A percentile compares a stretch with the other conserved stretches of the same genome.
Evolutionary conservation across 2,329 filamentous ascomycete species (phyloP).

Genomic region (Cucurbitaria berberidis): DNA sequence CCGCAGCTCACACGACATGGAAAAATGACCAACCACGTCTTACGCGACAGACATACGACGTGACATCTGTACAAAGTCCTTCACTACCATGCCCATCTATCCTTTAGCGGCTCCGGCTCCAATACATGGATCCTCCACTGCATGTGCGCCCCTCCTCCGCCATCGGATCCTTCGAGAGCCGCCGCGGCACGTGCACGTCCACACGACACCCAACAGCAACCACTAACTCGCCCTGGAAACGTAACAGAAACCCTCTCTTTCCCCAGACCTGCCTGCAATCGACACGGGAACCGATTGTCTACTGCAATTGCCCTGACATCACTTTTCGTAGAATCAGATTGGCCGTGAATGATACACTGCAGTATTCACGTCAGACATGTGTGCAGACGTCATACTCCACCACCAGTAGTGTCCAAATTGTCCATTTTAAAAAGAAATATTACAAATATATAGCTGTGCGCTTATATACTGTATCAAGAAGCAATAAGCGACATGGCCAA

Average conservation of each 20-base stretch:
- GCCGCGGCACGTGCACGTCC: slow-evolving; percentile 8
- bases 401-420: too few species aligned
- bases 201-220: slow-evolving; percentile 23
- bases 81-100: not conserved
- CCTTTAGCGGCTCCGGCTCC: not conserved
- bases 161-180: slow-evolving; percentile 24
- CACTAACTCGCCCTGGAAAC: slow-evolving; percentile 31
- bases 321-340: not conserved
- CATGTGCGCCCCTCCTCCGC: slow-evolving; percentile 25
- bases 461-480: too few species aligned
- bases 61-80: not conserved
- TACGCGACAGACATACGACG: not conserved
- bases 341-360: too few species aligned
- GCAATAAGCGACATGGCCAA: too few species aligned
- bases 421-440: too few species aligned
- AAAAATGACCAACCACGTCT: slow-evolving; percentile 1
- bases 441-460: too few species aligned
- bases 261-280: not conserved
- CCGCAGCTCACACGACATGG: slow-evolving; percentile 2
- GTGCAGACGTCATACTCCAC: too few species aligned
- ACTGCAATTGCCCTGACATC: not conserved
- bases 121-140: not conserved
- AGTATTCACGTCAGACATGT: too few species aligned
- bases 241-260: slow-evolving; percentile 31
- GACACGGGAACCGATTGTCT: not conserved